Evolutionary conservation across 208 protist species (phyloP).

Genomic region (Leishmania amazonensis): DNA sequence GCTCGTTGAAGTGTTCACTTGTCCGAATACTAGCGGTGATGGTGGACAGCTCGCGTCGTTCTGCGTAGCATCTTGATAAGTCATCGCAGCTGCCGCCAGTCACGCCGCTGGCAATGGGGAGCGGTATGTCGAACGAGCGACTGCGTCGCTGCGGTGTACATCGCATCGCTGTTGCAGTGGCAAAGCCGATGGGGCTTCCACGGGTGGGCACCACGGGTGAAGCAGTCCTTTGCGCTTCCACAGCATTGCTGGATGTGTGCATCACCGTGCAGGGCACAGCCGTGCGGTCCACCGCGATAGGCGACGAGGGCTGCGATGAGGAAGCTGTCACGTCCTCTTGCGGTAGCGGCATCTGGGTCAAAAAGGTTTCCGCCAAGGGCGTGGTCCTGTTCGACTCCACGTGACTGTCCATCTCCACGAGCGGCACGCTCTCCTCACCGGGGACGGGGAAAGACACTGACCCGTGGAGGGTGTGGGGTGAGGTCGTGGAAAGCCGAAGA

Average conservation of each 20-base stretch:
- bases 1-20: not conserved
- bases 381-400: not conserved
- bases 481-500: not conserved
- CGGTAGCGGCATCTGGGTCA: not conserved
- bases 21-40: not conserved
- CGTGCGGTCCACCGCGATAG: not conserved
- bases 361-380: not conserved
- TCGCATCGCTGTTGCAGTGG: not conserved
- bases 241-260: too few species aligned
- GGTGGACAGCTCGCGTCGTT: slow-evolving; percentile 1
- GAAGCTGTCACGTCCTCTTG: not conserved
- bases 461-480: not conserved
- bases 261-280: not conserved
- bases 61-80: not conserved
- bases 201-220: not conserved
- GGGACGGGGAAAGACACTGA: not conserved
- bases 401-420: not conserved
- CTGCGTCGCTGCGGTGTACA: not conserved
- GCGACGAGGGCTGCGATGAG: slow-evolving; percentile 1
- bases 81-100: slow-evolving; percentile 11
- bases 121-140: slow-evolving; percentile 7
- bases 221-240: not conserved
- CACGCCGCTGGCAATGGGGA: slow-evolving; percentile 1
- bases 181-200: not conserved
- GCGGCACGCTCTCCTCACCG: not conserved